A percentile compares a stretch with the other conserved stretches of the same genome.
phyloP scores from a whole-genome alignment of 2,329 filamentous ascomycete genomes.

The Penicillium sp. region DNA sequence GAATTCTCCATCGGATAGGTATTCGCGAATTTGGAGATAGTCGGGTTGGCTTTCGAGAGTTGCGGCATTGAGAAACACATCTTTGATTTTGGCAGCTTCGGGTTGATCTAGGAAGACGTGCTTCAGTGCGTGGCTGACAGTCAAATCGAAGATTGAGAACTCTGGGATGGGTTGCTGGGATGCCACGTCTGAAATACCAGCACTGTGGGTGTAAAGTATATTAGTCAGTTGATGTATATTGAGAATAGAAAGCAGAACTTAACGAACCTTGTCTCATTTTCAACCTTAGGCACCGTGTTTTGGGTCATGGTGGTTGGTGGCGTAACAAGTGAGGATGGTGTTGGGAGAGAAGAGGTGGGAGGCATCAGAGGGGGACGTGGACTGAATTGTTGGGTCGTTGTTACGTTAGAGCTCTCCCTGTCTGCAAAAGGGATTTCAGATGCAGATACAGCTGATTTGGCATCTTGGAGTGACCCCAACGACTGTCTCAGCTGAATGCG shows the following conservation, averaged over 20 bases:
- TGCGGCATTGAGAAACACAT: neutral
- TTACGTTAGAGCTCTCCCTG: neutral
- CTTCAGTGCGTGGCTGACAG: neutral
- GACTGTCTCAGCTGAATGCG: neutral
- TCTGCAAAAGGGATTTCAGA: neutral
- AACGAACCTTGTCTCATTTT: neutral
- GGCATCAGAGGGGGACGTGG: neutral
- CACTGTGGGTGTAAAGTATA: neutral
- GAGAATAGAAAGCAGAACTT: too few species aligned
- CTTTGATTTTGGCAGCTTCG: neutral
- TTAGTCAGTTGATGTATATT: neutral
- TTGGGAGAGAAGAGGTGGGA: neutral
- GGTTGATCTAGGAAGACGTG: neutral
- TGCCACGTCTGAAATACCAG: neutral
- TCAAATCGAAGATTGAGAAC: constrained; percentile 2
- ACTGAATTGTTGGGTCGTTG: neutral
- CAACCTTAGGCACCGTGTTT: neutral
- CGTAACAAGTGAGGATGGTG: neutral
- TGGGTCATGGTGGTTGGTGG: neutral
- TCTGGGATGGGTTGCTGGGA: neutral
- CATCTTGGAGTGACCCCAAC: neutral
- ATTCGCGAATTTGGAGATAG: constrained; percentile 5
- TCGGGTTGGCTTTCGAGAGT: neutral
- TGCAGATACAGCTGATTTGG: neutral
- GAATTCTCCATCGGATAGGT: constrained; percentile 4